A percentile compares a stretch with the other conserved stretches of the same genome.
Conservation (phyloP, 2,329 filamentous ascomycete species). For the Penicillium hesseltinei region DNA sequence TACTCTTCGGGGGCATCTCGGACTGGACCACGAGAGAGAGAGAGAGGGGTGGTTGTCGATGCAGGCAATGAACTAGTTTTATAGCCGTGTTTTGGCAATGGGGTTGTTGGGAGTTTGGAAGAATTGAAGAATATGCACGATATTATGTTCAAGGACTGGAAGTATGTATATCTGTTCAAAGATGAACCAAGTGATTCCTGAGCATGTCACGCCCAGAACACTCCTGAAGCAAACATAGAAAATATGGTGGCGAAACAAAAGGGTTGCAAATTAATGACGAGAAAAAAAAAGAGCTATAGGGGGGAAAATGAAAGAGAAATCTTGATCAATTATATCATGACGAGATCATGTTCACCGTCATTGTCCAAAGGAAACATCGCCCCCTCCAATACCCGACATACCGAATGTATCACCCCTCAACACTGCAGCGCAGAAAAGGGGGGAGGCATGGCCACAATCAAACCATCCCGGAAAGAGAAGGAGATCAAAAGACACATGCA, state of each 20-base stretch:
- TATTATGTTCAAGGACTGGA: neutral
- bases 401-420: constrained; percentile 8
- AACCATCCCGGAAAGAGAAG: constrained; percentile 16
- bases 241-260: constrained; percentile 1
- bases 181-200: neutral
- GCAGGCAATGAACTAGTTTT: neutral
- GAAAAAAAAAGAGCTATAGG: neutral
- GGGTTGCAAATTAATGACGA: constrained; percentile 6
- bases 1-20: constrained; percentile 27
- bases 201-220: neutral
- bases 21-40: neutral
- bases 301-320: neutral
- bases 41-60: neutral
- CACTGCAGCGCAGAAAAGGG: constrained; percentile 5
- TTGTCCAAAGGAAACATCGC: constrained; percentile 5
- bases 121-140: neutral
- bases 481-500: constrained; percentile 12
- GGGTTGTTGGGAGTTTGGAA: neutral
- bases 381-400: constrained; percentile 21
- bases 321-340: constrained; percentile 16
- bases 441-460: constrained; percentile 9
- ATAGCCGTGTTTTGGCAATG: neutral
- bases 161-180: constrained; percentile 1
- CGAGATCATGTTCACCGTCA: constrained; percentile 7
- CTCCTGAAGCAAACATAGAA: neutral